Conservation (phyloP, 805 yeast genomes). For the Saturnispora hagleri region DNA sequence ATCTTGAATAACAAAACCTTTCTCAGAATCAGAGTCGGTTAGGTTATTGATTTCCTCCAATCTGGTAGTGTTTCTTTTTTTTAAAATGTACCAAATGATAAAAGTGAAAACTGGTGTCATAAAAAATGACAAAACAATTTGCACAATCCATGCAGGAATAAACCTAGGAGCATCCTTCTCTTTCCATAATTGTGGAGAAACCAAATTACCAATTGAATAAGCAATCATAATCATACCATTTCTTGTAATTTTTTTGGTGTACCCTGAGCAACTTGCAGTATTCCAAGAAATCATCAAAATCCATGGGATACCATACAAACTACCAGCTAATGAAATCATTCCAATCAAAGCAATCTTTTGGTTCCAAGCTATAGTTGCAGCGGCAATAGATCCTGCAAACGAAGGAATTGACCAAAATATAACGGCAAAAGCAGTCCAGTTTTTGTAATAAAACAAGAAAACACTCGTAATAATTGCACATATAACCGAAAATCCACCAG, state of each 20-base stretch:
- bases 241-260: slow-evolving; percentile 43
- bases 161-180: slow-evolving; percentile 40
- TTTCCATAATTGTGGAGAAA: slow-evolving; percentile 51
- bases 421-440: slow-evolving; percentile 29
- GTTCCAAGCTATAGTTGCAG: slow-evolving; percentile 33
- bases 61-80: slow-evolving; percentile 32
- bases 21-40: slow-evolving; percentile 14
- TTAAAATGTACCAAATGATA: slow-evolving; percentile 37
- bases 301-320: slow-evolving; percentile 26
- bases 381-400: slow-evolving; percentile 20
- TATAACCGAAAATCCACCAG: slow-evolving; percentile 40
- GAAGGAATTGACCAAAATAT: slow-evolving; percentile 27
- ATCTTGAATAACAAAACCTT: slow-evolving; percentile 23
- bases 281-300: slow-evolving; percentile 21
- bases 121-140: slow-evolving; percentile 42
- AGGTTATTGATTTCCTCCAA: slow-evolving; percentile 5
- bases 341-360: slow-evolving; percentile 39
- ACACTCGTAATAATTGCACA: slow-evolving; percentile 32
- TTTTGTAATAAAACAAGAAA: slow-evolving; percentile 26
- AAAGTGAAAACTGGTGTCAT: slow-evolving; percentile 36
- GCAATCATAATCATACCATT: slow-evolving; percentile 39
- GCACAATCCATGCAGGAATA: slow-evolving; percentile 45
- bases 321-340: slow-evolving; percentile 38
- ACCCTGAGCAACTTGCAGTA: slow-evolving; percentile 34
- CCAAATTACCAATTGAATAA: slow-evolving; percentile 40